Percentiles rank a stretch among this genome's conserved stretches.
Evolutionary conservation across 2,329 filamentous ascomycete genomes (phyloP).

Genomic region (Fusarium sp.): DNA sequence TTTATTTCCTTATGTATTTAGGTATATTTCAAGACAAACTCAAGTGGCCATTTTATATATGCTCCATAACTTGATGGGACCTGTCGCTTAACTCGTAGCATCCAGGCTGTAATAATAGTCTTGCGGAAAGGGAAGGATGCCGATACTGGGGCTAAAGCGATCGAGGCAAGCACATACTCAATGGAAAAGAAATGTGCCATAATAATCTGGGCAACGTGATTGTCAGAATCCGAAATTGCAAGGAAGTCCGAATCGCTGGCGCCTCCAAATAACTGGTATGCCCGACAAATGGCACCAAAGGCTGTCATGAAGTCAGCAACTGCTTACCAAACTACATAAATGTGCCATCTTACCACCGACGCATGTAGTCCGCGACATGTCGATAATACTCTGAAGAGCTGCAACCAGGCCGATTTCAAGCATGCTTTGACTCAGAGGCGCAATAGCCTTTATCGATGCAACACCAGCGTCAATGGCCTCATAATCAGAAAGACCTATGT

Average conservation of each 20-base stretch:
- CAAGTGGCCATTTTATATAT: neutral
- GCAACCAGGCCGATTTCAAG: neutral
- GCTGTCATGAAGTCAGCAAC: neutral
- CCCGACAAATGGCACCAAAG: neutral
- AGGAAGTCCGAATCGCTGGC: neutral
- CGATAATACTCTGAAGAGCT: neutral
- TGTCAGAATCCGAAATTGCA: neutral
- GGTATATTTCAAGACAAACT: no score
- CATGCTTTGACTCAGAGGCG: neutral
- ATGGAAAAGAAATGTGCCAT: neutral
- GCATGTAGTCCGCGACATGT: neutral
- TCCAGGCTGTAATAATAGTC: neutral
- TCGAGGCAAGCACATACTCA: neutral
- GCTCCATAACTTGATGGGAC: neutral
- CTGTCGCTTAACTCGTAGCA: neutral
- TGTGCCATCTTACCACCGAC: neutral
- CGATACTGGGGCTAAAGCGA: neutral
- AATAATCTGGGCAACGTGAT: neutral
- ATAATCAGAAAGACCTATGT: accelerated
- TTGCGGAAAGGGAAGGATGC: neutral
- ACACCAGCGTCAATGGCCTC: neutral
- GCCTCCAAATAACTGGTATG: neutral
- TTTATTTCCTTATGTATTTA: no score
- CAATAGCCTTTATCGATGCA: neutral
- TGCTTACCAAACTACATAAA: no score